Evolutionary conservation across 306 rosid species (phyloP).

Genomic region (Canavalia gladiata): DNA sequence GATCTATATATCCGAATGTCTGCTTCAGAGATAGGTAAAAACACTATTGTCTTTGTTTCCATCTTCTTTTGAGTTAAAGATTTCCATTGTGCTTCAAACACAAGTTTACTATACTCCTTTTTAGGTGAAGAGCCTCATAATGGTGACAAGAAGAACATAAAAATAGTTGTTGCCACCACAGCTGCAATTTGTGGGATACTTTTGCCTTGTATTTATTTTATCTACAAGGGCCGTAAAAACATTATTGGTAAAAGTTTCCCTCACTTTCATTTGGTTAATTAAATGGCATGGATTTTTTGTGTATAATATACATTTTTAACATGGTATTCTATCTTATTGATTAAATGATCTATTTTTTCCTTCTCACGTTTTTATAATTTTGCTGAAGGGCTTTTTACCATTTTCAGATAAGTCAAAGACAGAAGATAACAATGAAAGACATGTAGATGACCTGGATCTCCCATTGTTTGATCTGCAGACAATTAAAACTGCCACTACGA

Average conservation of each 20-base stretch:
- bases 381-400: background rate
- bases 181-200: too few relatives aligned
- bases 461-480: constrained; percentile 2
- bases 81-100: too few relatives aligned
- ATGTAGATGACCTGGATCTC: constrained; percentile 51
- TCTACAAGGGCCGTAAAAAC: background rate
- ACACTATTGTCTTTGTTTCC: too few relatives aligned
- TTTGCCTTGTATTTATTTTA: background rate
- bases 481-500: constrained; percentile 24
- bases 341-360: too few relatives aligned
- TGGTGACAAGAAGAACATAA: too few relatives aligned
- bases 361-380: background rate
- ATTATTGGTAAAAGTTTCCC: background rate
- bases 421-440: constrained; percentile 1
- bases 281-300: too few relatives aligned
- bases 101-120: too few relatives aligned
- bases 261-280: background rate
- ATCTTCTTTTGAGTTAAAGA: too few relatives aligned
- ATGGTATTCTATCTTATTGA: too few relatives aligned
- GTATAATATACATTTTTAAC: too few relatives aligned
- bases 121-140: too few relatives aligned
- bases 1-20: constrained; percentile 5
- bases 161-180: too few relatives aligned
- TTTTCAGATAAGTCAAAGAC: background rate
- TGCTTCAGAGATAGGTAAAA: constrained; percentile 26